Conservation (phyloP, 2,329 filamentous ascomycete species). For the Penicillium frequentans region DNA sequence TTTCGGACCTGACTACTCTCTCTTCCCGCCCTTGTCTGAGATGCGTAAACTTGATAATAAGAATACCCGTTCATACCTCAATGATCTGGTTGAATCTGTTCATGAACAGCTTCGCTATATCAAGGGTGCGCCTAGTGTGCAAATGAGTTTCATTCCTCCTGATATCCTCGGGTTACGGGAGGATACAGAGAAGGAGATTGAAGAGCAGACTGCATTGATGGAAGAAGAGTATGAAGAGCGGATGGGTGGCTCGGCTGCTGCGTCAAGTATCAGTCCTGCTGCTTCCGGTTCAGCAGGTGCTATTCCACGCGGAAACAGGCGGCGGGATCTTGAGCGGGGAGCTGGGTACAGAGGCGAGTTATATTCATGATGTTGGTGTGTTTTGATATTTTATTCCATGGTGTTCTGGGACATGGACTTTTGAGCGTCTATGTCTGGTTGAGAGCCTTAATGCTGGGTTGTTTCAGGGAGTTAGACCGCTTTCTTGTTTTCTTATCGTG, state of each 20-base stretch:
- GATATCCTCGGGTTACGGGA: slow-evolving; percentile 63
- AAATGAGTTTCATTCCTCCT: slow-evolving; percentile 76
- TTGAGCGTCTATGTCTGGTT: background rate
- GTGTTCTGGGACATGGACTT: slow-evolving; percentile 1
- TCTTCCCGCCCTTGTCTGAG: slow-evolving; percentile 86
- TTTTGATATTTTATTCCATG: slow-evolving; percentile 1
- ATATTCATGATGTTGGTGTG: slow-evolving; percentile 26
- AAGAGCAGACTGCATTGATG: slow-evolving; percentile 40
- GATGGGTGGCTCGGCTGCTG: slow-evolving; percentile 25
- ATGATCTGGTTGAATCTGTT: slow-evolving; percentile 74
- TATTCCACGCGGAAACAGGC: slow-evolving; percentile 25
- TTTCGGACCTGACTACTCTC: slow-evolving; percentile 81
- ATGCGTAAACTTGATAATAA: slow-evolving; percentile 67
- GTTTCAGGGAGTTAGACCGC: background rate
- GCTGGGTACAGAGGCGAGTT: slow-evolving; percentile 37
- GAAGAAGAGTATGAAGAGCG: slow-evolving; percentile 44
- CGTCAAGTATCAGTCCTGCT: slow-evolving; percentile 3
- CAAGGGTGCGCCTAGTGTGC: slow-evolving; percentile 79
- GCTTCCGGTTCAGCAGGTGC: slow-evolving; percentile 21
- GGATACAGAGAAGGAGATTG: slow-evolving; percentile 49
- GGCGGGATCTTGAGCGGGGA: slow-evolving; percentile 37
- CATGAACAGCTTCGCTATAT: slow-evolving; percentile 86
- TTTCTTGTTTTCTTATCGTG: slow-evolving; percentile 9
- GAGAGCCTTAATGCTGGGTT: background rate
- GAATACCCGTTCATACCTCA: slow-evolving; percentile 73